Conservation (phyloP, 805 yeast genomes). For the Pichia cephalocereana region DNA sequence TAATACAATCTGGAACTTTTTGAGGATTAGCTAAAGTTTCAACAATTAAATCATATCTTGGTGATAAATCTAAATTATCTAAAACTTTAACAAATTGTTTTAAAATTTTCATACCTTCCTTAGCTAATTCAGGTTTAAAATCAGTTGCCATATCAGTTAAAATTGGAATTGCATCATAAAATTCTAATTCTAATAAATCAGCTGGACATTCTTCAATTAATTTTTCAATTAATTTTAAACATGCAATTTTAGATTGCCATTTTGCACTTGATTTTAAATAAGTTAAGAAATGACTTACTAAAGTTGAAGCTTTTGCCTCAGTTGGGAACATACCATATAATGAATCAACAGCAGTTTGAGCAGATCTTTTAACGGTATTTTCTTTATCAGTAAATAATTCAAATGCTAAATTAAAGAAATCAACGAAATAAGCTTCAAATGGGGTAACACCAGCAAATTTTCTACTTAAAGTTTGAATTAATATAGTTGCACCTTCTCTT, state of each 20-base stretch:
- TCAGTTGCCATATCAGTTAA: constrained; percentile 88
- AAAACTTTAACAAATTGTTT: constrained; percentile 66
- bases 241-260: constrained; percentile 85
- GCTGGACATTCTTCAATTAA: constrained; percentile 72
- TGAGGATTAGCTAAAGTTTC: constrained; percentile 86
- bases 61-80: constrained; percentile 86
- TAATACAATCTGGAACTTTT: constrained; percentile 82
- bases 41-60: constrained; percentile 75
- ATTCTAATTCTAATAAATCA: constrained; percentile 76
- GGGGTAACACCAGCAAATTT: constrained; percentile 62
- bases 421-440: constrained; percentile 63
- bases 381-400: constrained; percentile 84
- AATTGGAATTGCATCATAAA: constrained; percentile 71
- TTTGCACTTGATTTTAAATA: constrained; percentile 79
- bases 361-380: constrained; percentile 73
- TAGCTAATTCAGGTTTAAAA: constrained; percentile 91
- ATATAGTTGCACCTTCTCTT: constrained; percentile 67
- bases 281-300: constrained; percentile 49
- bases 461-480: constrained; percentile 46
- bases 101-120: constrained; percentile 68
- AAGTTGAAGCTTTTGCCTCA: constrained; percentile 68
- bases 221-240: constrained; percentile 63
- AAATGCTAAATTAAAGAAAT: constrained; percentile 51
- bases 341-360: constrained; percentile 68
- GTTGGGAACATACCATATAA: constrained; percentile 61